Base-by-base conservation (phyloP, 2,329 filamentous ascomycete species). In the Clarireedia monteithiana region DNA sequence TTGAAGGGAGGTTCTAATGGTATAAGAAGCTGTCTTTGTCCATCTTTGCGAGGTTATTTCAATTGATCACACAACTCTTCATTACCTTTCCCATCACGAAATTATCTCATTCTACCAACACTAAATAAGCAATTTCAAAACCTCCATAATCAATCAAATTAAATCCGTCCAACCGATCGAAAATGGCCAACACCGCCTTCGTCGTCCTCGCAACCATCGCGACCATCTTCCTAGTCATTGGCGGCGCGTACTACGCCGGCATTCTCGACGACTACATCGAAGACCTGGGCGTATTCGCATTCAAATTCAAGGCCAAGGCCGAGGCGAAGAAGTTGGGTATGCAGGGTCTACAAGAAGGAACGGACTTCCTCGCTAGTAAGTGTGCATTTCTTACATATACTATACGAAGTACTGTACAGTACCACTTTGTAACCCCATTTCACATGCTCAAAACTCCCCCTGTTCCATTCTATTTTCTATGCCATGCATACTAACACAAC, bases 241-340 rank as follows among this genome's bases (percentile, higher is more conserved):
- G 59, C 20, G 62, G 66, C 20, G 72, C 71, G 14, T 74, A 74
- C 62, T 59, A 68, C n/a, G 61, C 70, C 53, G 72, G 72, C 48
- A 65, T 67, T 49, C 60, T 72, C 47, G 70, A 74, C 57, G 69
- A 71, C 1, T 56, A 71, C 24, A 71, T 74, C 51, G 70, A 73
- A 56, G 63, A 70, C 57, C 53, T 74, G 46, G 69, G 68, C 1
- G 64, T 71, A 24, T 67, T 68, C 53, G 58, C 72, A 50, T 71
- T 74, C 64, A 73, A 74, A 63, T 70, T 71, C 34, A 70, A 74
- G 63, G 72, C 70, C 0, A 67, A 71, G 61, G 71, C 71, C 6
- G 72, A 74, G 61, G 66, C 68, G 42, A 72, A 73, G 61, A 70
- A 70, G 54, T 60, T 72, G 60, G 63, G 73, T 59, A 69, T 70